Evolutionary conservation across 2,329 filamentous ascomycete species (phyloP).

Genomic region (Didymella glomerata): DNA sequence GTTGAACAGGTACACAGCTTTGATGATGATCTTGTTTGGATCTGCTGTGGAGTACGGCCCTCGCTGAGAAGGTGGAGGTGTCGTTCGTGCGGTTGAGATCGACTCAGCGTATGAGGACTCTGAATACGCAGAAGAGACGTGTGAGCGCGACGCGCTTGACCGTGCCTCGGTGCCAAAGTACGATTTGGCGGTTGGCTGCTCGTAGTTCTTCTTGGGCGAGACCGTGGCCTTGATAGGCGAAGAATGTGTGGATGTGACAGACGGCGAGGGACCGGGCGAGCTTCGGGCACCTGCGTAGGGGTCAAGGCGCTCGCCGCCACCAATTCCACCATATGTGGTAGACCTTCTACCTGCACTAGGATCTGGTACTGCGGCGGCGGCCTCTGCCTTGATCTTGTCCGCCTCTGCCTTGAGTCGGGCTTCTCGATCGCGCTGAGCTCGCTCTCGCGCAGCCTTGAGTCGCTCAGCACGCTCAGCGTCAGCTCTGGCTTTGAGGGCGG

Average conservation of each 20-base stretch:
- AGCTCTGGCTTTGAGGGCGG: conserved; percentile 43
- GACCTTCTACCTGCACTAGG: conserved; percentile 39
- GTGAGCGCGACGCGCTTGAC: conserved; percentile 37
- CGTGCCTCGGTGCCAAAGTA: conserved; percentile 61
- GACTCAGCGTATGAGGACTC: conserved; percentile 89
- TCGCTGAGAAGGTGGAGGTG: conserved; percentile 79
- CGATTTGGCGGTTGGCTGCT: conserved; percentile 63
- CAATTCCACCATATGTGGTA: conserved; percentile 52
- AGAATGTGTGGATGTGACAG: conserved; percentile 48
- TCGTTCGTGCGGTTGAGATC: conserved; percentile 82
- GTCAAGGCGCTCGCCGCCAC: conserved; percentile 73
- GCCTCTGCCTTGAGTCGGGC: conserved; percentile 49
- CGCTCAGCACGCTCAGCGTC: conserved; percentile 47
- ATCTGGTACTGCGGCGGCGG: conserved; percentile 32
- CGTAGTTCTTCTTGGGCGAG: conserved; percentile 55
- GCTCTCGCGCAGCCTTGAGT: conserved; percentile 52
- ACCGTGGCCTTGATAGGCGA: conserved; percentile 51
- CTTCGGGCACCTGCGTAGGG: conserved; percentile 71
- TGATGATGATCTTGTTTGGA: conserved; percentile 95
- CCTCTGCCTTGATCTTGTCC: conserved; percentile 43
- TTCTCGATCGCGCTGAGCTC: conserved; percentile 50
- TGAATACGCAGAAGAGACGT: conserved; percentile 67
- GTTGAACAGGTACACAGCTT: conserved; percentile 91
- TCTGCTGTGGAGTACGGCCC: conserved; percentile 86
- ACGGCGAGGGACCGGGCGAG: conserved; percentile 58